Conservation (phyloP, 2,329 filamentous ascomycete species). For the Xylaria sp. region DNA sequence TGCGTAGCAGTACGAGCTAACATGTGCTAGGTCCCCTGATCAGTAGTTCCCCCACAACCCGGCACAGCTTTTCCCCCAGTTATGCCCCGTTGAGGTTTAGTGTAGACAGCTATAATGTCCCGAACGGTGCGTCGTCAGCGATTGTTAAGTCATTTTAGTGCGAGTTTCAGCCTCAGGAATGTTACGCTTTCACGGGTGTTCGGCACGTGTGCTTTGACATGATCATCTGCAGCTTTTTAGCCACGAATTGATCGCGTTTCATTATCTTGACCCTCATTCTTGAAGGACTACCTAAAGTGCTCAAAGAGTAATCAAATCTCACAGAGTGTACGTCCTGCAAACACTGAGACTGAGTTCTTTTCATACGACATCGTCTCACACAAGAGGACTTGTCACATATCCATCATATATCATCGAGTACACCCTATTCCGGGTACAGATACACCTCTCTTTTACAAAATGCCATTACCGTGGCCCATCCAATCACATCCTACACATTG, state of each 20-base stretch:
- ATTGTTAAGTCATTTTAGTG: conserved; percentile 9
- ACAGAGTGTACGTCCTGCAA: background rate
- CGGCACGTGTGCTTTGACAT: conserved; percentile 30
- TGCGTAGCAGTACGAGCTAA: background rate
- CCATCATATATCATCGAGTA: too few species aligned
- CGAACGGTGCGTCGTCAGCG: background rate
- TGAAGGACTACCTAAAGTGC: background rate
- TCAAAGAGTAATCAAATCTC: background rate
- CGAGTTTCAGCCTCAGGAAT: conserved; percentile 28
- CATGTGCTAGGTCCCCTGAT: background rate
- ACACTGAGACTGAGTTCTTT: background rate
- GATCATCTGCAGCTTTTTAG: conserved; percentile 30
- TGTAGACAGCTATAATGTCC: background rate
- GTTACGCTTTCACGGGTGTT: conserved; percentile 22
- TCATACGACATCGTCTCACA: background rate
- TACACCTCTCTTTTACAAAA: background rate
- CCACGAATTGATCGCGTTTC: conserved; percentile 20
- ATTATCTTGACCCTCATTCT: conserved; percentile 2
- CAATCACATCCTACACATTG: background rate
- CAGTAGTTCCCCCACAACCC: conserved; percentile 4
- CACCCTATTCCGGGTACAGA: too few species aligned
- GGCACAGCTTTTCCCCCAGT: background rate
- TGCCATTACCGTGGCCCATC: background rate
- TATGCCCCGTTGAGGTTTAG: conserved; percentile 14
- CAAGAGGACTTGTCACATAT: background rate